A percentile compares a stretch with the other conserved stretches of the same genome.
phyloP scores from a whole-genome alignment of 2,329 filamentous ascomycete species.

The Colletotrichum tanaceti region DNA sequence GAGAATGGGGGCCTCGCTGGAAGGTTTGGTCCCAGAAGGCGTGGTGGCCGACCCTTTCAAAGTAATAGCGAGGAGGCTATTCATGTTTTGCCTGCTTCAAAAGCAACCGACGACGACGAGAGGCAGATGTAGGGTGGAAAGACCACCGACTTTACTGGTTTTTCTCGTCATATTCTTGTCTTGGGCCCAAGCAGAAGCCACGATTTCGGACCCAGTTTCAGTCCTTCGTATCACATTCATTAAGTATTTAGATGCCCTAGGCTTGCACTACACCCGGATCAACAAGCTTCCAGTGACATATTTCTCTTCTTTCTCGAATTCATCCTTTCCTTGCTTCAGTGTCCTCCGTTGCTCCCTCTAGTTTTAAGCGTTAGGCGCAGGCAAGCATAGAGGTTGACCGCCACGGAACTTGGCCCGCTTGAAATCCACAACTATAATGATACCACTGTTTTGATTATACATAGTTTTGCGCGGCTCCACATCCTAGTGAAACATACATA shows the following conservation, averaged over 20 bases:
- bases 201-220: too few species aligned
- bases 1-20: too few species aligned
- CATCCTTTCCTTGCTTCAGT: conserved; percentile 41
- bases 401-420: conserved; percentile 44
- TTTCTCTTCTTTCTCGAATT: conserved; percentile 40
- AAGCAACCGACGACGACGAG: too few species aligned
- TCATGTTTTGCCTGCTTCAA: too few species aligned
- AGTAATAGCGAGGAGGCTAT: too few species aligned
- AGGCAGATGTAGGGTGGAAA: too few species aligned
- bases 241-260: not conserved
- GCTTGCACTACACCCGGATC: not conserved
- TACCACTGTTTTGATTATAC: not conserved
- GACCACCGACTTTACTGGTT: too few species aligned
- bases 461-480: not conserved
- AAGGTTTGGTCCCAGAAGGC: too few species aligned
- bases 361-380: conserved; percentile 41
- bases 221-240: too few species aligned
- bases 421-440: conserved; percentile 51
- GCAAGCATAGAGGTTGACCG: conserved; percentile 43
- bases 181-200: too few species aligned
- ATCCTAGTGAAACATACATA: not conserved
- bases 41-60: too few species aligned
- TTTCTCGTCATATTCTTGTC: too few species aligned
- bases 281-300: conserved; percentile 2
- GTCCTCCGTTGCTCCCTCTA: conserved; percentile 43